Base-by-base conservation (phyloP, 2,329 filamentous ascomycete species). In the Colletotrichum sp. region DNA sequence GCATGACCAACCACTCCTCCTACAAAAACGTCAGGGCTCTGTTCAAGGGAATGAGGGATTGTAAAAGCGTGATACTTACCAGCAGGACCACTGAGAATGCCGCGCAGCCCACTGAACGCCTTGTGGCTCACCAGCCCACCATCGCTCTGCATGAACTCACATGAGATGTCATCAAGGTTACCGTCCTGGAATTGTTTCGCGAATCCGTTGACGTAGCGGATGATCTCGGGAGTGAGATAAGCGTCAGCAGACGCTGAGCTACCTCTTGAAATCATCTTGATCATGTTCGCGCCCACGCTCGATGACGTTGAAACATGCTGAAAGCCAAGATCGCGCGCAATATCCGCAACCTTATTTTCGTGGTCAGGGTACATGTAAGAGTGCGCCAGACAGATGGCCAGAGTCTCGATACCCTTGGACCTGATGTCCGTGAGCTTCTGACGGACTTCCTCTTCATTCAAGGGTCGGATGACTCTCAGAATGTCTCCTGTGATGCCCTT, bases 181-280 rank as follows among this genome's bases (percentile, higher is more conserved):
- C 91, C 91, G 19, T 92, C 92, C 77, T 91, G 81, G 66, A 80
- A 85, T 60, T 80, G 84, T 4, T 82, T 81, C 22, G 83, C 79
- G 25, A 87, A 85, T 6, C 83, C 83, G 1, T 79, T 87, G 66
- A 94, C 93, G 80, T 94, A 95, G 80, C 93, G 93, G 76, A 91
- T 90, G 78, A 94, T 94, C 2, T 91, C 83, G 0, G 94, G 94
- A 0, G 94, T 96, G 15, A 96, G 88, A 81, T 96, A 96, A 6
- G 94, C 94, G 83, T 96, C 94, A 8, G 94, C 94, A 77, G 93
- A 94, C 2, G 94, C 94, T 30, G 93, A 95, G 1, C 93, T 95
- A 2, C 93, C 93, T 78, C 94, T 87, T 16, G 94, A 92, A 0
- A 96, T 92, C 27, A 96, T 87, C 84, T 96, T 96, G 55, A 94